Percentiles rank a stretch among this genome's conserved stretches.
Conservation (phyloP, 116 monocot species). For the Cymodocea nodosa region DNA sequence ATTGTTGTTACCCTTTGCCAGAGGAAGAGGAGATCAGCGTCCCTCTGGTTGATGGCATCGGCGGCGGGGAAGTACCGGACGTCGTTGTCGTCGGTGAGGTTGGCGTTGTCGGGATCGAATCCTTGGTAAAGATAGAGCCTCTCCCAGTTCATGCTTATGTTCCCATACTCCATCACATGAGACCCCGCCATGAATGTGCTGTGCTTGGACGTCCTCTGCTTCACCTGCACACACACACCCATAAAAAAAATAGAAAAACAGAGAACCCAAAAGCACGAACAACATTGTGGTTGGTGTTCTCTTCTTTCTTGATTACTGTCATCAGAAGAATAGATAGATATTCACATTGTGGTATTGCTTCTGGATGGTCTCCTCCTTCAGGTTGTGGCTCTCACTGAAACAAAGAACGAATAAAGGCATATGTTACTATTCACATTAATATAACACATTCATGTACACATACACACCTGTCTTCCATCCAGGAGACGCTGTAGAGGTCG, state of each 20-base stretch:
- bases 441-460: too few relatives aligned
- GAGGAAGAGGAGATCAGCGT: slow-evolving; percentile 77
- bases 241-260: too few relatives aligned
- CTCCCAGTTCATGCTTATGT: slow-evolving; percentile 34
- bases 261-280: too few relatives aligned
- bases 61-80: background rate
- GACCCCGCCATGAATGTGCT: slow-evolving; percentile 32
- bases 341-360: slow-evolving; percentile 54
- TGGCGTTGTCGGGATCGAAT: slow-evolving; percentile 43
- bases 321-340: background rate
- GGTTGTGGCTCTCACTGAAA: slow-evolving; percentile 55
- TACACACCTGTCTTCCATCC: slow-evolving; percentile 99
- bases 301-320: too few relatives aligned
- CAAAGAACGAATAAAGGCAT: background rate
- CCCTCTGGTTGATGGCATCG: slow-evolving; percentile 59
- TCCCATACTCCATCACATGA: slow-evolving; percentile 78
- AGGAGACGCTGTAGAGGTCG: slow-evolving; percentile 75
- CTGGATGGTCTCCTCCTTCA: slow-evolving; percentile 61
- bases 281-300: too few relatives aligned
- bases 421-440: background rate
- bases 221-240: slow-evolving; percentile 44
- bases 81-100: too few relatives aligned
- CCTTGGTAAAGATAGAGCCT: slow-evolving; percentile 57
- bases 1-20: slow-evolving; percentile 75
- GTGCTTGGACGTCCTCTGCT: slow-evolving; percentile 36